Conservation (phyloP, 78 protist species). For the Planoprotostelium fungivorum region DNA sequence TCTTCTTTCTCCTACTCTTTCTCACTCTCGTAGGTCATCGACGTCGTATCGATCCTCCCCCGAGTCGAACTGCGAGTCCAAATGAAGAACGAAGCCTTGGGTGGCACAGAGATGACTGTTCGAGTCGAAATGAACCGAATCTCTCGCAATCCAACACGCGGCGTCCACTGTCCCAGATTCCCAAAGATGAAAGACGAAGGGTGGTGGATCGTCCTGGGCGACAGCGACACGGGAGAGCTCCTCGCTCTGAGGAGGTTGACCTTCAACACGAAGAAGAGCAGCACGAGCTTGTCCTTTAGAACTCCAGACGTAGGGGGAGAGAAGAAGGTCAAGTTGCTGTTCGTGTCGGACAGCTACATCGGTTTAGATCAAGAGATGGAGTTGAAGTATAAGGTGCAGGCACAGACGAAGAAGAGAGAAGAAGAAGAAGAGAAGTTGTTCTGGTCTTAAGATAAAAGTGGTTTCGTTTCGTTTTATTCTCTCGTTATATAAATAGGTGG, state of each 20-base stretch:
- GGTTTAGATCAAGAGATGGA: conserved; percentile 90
- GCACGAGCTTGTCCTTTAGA: conserved; percentile 64
- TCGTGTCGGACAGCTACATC: conserved; percentile 86
- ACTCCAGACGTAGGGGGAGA: conserved; percentile 76
- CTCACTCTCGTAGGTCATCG: not conserved
- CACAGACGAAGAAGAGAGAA: conserved; percentile 1
- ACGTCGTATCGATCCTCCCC: not conserved
- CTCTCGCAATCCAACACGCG: not conserved
- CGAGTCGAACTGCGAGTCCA: not conserved
- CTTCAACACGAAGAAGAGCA: conserved; percentile 11
- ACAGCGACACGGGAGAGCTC: conserved; percentile 24
- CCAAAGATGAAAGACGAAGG: conserved; percentile 23
- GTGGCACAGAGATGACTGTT: not conserved
- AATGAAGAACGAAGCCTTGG: not conserved
- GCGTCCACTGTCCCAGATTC: conserved; percentile 42
- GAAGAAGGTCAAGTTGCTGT: conserved; percentile 58
- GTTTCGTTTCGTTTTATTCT: no score
- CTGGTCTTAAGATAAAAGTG: no score
- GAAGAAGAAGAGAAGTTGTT: conserved; percentile 20
- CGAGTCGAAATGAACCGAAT: not conserved
- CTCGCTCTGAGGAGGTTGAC: conserved; percentile 59
- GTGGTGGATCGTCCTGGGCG: conserved; percentile 75
- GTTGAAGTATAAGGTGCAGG: conserved; percentile 38
- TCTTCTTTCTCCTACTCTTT: no score
- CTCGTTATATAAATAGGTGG: no score